Percentiles rank a stretch among this genome's conserved stretches.
Conservation (phyloP, 257 asterid species). For the Haberlea rhodopensis region DNA sequence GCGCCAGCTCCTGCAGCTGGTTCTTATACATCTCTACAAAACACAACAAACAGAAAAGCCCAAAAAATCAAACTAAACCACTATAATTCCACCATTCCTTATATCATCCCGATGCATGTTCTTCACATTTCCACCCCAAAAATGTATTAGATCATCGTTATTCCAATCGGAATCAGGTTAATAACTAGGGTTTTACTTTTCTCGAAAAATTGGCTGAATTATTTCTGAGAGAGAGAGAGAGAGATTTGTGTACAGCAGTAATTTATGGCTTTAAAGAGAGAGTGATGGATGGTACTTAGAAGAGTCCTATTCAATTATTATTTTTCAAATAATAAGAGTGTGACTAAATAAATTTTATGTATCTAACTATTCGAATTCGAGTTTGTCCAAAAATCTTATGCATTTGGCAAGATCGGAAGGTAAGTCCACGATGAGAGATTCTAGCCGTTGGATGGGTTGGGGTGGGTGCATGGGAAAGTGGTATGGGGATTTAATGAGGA, state of each 20-base stretch:
- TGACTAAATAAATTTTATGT: too few relatives aligned
- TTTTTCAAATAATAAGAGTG: too few relatives aligned
- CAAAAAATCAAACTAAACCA: slow-evolving; percentile 22
- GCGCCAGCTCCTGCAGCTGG: slow-evolving; percentile 94
- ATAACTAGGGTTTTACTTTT: slow-evolving; percentile 41
- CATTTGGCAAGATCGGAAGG: too few relatives aligned
- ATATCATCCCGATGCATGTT: not conserved
- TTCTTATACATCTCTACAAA: slow-evolving; percentile 65
- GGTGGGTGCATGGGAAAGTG: slow-evolving; percentile 24
- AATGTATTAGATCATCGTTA: not conserved
- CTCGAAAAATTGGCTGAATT: slow-evolving; percentile 4
- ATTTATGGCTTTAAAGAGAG: not conserved
- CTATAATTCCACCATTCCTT: slow-evolving; percentile 13
- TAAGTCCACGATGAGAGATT: not conserved
- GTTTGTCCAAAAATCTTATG: too few relatives aligned
- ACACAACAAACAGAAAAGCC: not conserved
- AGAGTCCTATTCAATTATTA: too few relatives aligned
- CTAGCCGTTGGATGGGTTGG: not conserved
- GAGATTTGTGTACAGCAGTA: not conserved
- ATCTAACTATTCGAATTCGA: too few relatives aligned
- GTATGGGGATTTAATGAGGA: slow-evolving; percentile 20
- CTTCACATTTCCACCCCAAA: not conserved
- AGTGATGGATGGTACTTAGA: not conserved
- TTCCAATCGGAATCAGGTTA: slow-evolving; percentile 31
- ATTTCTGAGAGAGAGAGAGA: slow-evolving; percentile 2